Conservation (phyloP, 2,329 filamentous ascomycete genomes). For the Fusarium nisikadoi region DNA sequence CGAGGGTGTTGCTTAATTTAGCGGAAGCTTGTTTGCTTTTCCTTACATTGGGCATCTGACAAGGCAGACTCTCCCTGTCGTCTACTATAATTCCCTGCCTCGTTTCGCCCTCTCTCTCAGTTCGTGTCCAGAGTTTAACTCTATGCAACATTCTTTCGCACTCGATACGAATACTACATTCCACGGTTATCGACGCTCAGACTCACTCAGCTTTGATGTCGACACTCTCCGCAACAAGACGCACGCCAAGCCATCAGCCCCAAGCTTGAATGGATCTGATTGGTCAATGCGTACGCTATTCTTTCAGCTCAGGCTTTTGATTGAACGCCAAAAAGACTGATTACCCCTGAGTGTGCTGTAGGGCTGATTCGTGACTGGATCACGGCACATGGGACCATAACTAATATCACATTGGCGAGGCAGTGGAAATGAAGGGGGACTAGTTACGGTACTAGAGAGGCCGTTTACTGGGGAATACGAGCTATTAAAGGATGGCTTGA, state of each 20-base stretch:
- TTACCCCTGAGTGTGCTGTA: constrained; percentile 2
- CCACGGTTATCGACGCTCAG: background rate
- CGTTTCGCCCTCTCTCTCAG: background rate
- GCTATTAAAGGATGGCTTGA: constrained; percentile 9
- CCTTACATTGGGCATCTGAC: background rate
- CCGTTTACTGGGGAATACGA: background rate
- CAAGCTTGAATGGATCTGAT: rapidly evolving
- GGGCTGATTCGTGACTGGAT: constrained; percentile 12
- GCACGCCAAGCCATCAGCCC: background rate
- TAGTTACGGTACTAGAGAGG: background rate
- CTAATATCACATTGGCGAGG: background rate
- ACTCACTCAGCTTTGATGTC: background rate
- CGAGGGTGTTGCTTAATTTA: background rate
- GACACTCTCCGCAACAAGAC: background rate
- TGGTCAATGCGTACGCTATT: rapidly evolving
- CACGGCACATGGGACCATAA: background rate
- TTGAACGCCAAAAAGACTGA: background rate
- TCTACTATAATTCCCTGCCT: too few relatives aligned
- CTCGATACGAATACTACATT: background rate
- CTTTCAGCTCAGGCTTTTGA: background rate
- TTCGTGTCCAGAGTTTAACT: background rate
- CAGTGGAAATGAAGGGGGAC: constrained; percentile 23
- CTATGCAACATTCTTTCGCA: background rate
- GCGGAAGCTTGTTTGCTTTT: background rate
- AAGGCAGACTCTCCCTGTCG: background rate